Percentiles rank a stretch among this genome's conserved stretches.
Conservation (phyloP, 2,329 filamentous ascomycete genomes). For the Arthrobotrys sinensis region DNA sequence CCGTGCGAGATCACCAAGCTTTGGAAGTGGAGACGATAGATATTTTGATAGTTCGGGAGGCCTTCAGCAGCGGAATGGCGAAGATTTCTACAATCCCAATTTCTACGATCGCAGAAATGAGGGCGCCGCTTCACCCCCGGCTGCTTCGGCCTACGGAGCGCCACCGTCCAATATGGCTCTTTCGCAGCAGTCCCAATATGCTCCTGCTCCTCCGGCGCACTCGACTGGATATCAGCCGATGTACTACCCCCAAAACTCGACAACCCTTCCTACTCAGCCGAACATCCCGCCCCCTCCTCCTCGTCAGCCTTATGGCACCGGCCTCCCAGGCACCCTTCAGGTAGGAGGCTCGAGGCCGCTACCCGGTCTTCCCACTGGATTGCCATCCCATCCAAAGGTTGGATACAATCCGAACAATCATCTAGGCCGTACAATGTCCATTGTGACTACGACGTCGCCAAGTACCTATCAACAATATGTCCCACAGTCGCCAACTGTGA, state of each 20-base stretch:
- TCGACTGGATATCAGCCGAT: constrained; percentile 57
- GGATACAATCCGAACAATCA: constrained; percentile 56
- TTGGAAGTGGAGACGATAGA: constrained; percentile 82
- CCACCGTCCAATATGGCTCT: constrained; percentile 46
- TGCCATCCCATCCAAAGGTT: constrained; percentile 51
- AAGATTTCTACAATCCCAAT: constrained; percentile 61
- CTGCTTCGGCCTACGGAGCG: constrained; percentile 58
- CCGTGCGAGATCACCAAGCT: constrained; percentile 76
- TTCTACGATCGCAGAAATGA: constrained; percentile 60
- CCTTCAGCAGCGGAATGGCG: constrained; percentile 61
- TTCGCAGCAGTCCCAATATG: constrained; percentile 56
- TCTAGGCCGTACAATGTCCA: constrained; percentile 53
- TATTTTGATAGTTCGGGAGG: constrained; percentile 69
- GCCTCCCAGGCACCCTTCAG: constrained; percentile 39
- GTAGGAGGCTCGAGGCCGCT: constrained; percentile 40
- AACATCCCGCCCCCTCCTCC: constrained; percentile 59
- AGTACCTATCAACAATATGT: constrained; percentile 46
- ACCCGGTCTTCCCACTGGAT: constrained; percentile 41
- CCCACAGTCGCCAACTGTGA: constrained; percentile 58
- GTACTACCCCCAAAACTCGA: constrained; percentile 57
- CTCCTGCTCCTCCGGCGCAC: constrained; percentile 59
- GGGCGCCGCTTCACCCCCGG: constrained; percentile 58
- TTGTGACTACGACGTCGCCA: constrained; percentile 47
- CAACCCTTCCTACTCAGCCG: constrained; percentile 55
- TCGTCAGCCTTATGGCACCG: constrained; percentile 55